Base-by-base conservation (phyloP, 2,329 filamentous ascomycete genomes). In the Microascus cirrosus region DNA sequence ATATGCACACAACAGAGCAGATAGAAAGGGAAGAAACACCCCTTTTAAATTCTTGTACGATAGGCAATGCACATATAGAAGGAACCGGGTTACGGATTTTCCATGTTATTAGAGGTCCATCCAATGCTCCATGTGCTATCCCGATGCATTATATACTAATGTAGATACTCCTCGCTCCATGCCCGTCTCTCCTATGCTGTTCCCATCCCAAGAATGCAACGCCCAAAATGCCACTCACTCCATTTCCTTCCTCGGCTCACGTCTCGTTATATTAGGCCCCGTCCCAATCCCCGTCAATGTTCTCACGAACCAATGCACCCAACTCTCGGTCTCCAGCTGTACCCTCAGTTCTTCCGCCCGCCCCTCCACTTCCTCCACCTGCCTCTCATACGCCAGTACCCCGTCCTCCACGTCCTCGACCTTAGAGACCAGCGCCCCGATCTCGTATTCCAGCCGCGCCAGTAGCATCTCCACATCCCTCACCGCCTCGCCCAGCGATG, bases 361-460 rank as follows among this genome's bases (percentile, higher is more conserved):
- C 48, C 70, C 77, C 74, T 88, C 89, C 54, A 90, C 79, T 57
- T 89, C 85, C 53, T 80, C 75, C 1, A 94, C 88, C 68, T 92
- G 87, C 54, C 82, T 78, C 70, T 92, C 89, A 69, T 95, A 95
- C 61, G 91, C 87, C 12, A 73, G 74, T 0, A 95, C 83, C 1
- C 88, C 89, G 61, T 90, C 87, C 66, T 96, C 91, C 10, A 96
- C 88, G 66, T 97, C 93, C 64, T 89, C 81, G 11, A 96, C 86
- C 65, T 90, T 90, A 54, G 85, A 84, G 54, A 84, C 78, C n/a
- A 97, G 75, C 18, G 85, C 84, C 60, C 87, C 83, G 61, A 96
- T 86, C 74, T 96, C 93, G 70, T 97, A 97, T 66, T 97, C 92
- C 58, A 97, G 77, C 70, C 92, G 92, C 22, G 90, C 90, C 2